These are phyloP conservation scores for Prunus mume DNA, from an alignment of 306 rosid genomes.

Conservation along the genomic window DNA sequence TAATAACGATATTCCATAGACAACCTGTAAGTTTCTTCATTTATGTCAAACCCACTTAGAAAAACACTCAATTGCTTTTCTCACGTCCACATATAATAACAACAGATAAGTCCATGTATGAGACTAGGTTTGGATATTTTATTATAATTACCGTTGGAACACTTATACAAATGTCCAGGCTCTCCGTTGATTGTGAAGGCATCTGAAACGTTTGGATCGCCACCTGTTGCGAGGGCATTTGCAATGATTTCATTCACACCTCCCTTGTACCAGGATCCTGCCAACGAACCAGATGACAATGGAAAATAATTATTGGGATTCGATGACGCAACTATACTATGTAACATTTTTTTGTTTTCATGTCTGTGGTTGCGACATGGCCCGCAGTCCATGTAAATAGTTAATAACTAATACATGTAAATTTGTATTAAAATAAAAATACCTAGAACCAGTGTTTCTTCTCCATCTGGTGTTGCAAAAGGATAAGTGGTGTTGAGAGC, in stretches of 20 bases:
- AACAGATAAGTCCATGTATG: no score
- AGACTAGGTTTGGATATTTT: background rate
- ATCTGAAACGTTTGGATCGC: conserved; percentile 13
- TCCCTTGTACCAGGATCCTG: conserved; percentile 26
- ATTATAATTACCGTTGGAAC: conserved; percentile 26
- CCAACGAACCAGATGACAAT: background rate
- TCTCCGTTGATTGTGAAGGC: conserved; percentile 34
- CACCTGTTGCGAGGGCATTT: conserved; percentile 16
- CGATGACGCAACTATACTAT: no score
- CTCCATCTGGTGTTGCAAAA: conserved; percentile 18
- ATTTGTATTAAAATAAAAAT: background rate
- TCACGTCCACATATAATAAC: background rate
- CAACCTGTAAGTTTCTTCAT: background rate
- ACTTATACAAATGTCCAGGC: conserved; percentile 23
- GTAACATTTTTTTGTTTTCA: no score
- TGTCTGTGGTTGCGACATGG: no score
- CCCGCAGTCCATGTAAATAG: no score
- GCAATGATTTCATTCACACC: conserved; percentile 17
- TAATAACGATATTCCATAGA: background rate
- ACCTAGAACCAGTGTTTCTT: conserved; percentile 22
- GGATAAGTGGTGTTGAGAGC: conserved; percentile 1
- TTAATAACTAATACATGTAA: background rate
- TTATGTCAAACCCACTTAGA: background rate
- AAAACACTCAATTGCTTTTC: background rate
- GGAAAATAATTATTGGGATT: background rate